Percentiles rank a stretch among this genome's conserved stretches.
Conservation (phyloP, 23 red algal genomes). For the Gracilariopsis chorda region DNA sequence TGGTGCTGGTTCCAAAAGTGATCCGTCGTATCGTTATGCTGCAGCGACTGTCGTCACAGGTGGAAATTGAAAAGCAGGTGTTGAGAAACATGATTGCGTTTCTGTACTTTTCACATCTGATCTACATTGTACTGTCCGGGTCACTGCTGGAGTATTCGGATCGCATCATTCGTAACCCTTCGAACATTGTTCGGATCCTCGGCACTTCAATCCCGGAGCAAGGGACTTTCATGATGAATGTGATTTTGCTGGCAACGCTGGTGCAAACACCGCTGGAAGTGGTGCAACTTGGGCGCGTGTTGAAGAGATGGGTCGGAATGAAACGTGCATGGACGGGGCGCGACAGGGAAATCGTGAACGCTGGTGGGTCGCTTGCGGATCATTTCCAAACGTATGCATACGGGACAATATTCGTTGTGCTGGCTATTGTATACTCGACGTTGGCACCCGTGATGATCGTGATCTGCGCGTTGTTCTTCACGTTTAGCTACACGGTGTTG, state of each 20-base stretch:
- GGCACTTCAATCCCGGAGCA: conserved; percentile 32
- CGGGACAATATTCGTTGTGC: conserved; percentile 29
- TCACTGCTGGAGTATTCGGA: conserved; percentile 5
- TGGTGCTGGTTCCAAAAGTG: conserved; percentile 30
- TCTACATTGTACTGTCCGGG: conserved; percentile 60
- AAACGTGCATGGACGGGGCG: conserved; percentile 36
- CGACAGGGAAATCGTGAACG: conserved; percentile 34
- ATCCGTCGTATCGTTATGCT: conserved; percentile 26
- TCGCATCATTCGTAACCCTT: neutral
- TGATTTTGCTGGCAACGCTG: conserved; percentile 26
- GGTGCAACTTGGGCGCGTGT: conserved; percentile 19
- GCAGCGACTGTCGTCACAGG: conserved; percentile 17
- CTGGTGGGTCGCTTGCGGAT: conserved; percentile 6
- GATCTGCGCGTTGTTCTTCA: conserved; percentile 27
- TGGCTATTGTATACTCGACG: conserved; percentile 40
- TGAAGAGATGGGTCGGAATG: neutral
- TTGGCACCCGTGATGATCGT: conserved; percentile 40
- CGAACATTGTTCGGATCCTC: conserved; percentile 26
- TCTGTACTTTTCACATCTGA: conserved; percentile 40
- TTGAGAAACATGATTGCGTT: conserved; percentile 46
- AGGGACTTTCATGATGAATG: conserved; percentile 57
- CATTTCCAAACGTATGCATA: conserved; percentile 41
- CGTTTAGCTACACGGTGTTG: conserved; percentile 26
- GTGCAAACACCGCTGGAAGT: conserved; percentile 10
- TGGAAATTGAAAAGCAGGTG: conserved; percentile 12